Evolutionary conservation across 2,329 filamentous ascomycete species (phyloP), one percentile per base, ranked within the genome.

Genomic region (Penicillium sp.): DNA sequence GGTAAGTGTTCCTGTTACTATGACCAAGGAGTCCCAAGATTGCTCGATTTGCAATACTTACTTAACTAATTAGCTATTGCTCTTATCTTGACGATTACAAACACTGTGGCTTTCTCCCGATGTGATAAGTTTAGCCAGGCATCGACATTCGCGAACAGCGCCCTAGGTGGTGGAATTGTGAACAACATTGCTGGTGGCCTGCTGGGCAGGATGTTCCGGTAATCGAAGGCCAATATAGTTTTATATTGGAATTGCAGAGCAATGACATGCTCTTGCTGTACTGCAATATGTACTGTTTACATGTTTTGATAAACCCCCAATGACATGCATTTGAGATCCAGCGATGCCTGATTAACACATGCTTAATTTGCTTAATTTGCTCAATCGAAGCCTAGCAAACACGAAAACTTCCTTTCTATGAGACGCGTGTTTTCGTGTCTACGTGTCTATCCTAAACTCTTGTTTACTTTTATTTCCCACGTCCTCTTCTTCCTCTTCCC

Each of bases 111-210:
- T 5, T 77, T 77, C 59, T 77, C 74, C 7, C 66, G 74, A 14
- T 77, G 74, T 49, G 74, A 77, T 53, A 71, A 71, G 42, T 77
- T 77, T 56, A 74, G 74, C 50, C 74, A 84, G 57, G 81, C 81
- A 9, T 79, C 77, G 29, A 78, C 70, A 40, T 76, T 78, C 51
- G 78, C 79, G 6, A 79, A 74, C 36, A 74, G 72, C 32, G 78
- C 78, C 4, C 68, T 82, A 43, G 71, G 74, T 6, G 77, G 78
- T 36, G 73, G 76, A 3, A 67, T 81, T 46, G 76, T 77, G 46
- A 73, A 74, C 56, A 79, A 74, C 56, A 56, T 81, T 52, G 77
- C 77, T 7, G 72, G 76, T 31, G 76, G 76, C 22, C 68, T 81
- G 69, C 67, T 80, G 51, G 76, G 76, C 57, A 74, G 75, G 54